Evolutionary conservation across 164 flowering plant species (phyloP), one percentile per base, ranked within the genome.

Genomic region (Chimonanthus salicifolius): DNA sequence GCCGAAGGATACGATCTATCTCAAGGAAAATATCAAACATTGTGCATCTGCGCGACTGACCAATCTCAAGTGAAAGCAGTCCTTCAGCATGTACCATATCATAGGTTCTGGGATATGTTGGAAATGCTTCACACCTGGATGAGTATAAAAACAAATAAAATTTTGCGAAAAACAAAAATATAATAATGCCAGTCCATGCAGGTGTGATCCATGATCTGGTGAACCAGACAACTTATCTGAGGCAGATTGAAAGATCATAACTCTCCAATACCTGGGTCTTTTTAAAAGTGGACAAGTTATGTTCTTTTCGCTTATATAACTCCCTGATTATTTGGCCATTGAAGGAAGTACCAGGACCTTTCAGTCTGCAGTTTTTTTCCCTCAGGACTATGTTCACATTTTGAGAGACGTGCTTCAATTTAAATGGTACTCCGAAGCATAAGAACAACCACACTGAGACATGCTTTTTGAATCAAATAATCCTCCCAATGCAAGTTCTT

Each of bases 111-210:
- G 99, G 99, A 75, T 96, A 96, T 45, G 99, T 80, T 21, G 99
- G 99, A 82, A 96, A 96, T 71, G 97, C 87, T 82, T 94, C 98
- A 75, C 99, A 96, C 99, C 99, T 96, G 78, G 33, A 73, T 10
- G 46, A 58, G 33, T 33, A 33, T 33, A 33, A 9, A 11, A 60
- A 66, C 33, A 48, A 48, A 64, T 18, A 43, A 49, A 5, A 15
- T 13, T 64, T 10, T 49, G 18, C 6, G 11, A 45, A 45, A 66
- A 66, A 6, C 8, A 71, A 71, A n/a, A 47, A 9, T 44, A 48
- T 18, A 68, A n/a, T 10, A 0, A 54, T 7, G 16, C n/a, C 60
- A 54, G 60, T 10, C 60, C 2, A n/a, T 54, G 16, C 16, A 54
- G 60, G 16, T 54, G 60, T 13, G 60, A n/a, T 54, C 60, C 60